These are phyloP conservation scores for Leccinum subfulvum DNA, from an alignment of 1,284 basidiomycete genomes.

Conservation along the genomic window DNA sequence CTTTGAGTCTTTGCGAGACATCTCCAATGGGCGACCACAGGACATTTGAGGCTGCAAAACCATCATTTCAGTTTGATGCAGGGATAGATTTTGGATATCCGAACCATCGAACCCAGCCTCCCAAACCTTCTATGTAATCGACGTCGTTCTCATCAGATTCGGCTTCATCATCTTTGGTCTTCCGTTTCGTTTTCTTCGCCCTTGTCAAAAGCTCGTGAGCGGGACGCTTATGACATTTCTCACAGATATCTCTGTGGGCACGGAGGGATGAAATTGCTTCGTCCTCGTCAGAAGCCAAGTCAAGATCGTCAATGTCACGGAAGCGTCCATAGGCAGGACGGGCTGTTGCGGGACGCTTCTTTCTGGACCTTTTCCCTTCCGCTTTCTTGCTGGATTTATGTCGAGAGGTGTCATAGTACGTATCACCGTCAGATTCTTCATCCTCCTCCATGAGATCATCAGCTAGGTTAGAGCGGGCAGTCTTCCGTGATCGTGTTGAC, in stretches of 20 bases:
- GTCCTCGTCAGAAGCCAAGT: conserved; percentile 56
- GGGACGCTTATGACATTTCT: conserved; percentile 65
- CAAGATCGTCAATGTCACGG: conserved; percentile 55
- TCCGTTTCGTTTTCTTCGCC: conserved; percentile 43
- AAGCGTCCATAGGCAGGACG: conserved; percentile 68
- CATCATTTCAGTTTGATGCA: conserved; percentile 12
- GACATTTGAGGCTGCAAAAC: conserved; percentile 64
- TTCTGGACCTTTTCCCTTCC: conserved; percentile 24
- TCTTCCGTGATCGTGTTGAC: conserved; percentile 40
- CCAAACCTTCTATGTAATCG: conserved; percentile 53
- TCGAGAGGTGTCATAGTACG: conserved; percentile 33
- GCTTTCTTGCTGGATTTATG: conserved; percentile 16
- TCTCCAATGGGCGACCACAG: conserved; percentile 75
- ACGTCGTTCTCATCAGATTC: conserved; percentile 50
- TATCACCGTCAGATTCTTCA: conserved; percentile 34
- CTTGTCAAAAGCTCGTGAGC: conserved; percentile 53
- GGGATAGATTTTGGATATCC: conserved; percentile 19
- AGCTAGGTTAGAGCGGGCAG: conserved; percentile 35
- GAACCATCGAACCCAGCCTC: conserved; percentile 87
- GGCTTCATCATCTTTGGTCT: conserved; percentile 38
- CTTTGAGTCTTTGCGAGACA: conserved; percentile 69
- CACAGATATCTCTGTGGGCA: conserved; percentile 62
- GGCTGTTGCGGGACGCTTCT: conserved; percentile 42
- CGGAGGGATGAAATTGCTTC: conserved; percentile 54
- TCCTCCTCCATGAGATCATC: conserved; percentile 33